phyloP scores from a whole-genome alignment of 2,329 filamentous ascomycete species.

The Fusarium nematophilum region DNA sequence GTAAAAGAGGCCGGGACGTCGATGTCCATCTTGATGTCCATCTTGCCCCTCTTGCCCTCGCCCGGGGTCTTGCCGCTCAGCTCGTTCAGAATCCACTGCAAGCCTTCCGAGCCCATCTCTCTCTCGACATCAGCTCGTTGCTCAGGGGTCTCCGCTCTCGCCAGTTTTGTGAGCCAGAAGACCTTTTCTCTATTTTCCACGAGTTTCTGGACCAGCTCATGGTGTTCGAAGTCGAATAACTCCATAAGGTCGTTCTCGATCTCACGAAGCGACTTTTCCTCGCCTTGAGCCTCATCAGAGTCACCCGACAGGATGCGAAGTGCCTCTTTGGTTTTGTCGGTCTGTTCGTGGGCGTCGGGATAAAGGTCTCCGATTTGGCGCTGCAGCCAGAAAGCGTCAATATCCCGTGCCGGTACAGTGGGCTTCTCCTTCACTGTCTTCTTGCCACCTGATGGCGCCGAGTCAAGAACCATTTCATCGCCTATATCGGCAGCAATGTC shows the following conservation, averaged over 20 bases:
- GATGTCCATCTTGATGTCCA: conserved; percentile 96
- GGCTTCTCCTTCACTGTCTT: conserved; percentile 66
- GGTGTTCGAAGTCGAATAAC: conserved; percentile 96
- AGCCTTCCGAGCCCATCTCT: conserved; percentile 90
- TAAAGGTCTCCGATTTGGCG: conserved; percentile 90
- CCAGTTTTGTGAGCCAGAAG: conserved; percentile 92
- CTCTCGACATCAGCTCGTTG: conserved; percentile 82
- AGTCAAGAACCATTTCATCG: conserved; percentile 88
- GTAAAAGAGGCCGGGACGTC: conserved; percentile 75
- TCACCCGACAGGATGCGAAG: conserved; percentile 84
- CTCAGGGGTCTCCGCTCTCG: conserved; percentile 82
- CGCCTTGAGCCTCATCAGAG: conserved; percentile 75
- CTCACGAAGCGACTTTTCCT: conserved; percentile 87
- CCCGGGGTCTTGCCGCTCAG: conserved; percentile 77
- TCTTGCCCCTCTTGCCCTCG: conserved; percentile 71
- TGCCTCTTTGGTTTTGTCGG: conserved; percentile 89
- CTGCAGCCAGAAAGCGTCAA: conserved; percentile 98
- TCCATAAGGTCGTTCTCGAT: conserved; percentile 99
- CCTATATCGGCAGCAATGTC: conserved; percentile 71
- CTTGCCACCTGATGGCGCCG: conserved; percentile 61
- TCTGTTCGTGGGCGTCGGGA: conserved; percentile 89
- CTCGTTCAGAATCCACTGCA: conserved; percentile 89
- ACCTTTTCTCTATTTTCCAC: conserved; percentile 94
- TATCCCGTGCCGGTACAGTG: conserved; percentile 83
- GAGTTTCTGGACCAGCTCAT: conserved; percentile 89